Conservation (phyloP, 2,329 filamentous ascomycete genomes). For the Clarireedia sp. region DNA sequence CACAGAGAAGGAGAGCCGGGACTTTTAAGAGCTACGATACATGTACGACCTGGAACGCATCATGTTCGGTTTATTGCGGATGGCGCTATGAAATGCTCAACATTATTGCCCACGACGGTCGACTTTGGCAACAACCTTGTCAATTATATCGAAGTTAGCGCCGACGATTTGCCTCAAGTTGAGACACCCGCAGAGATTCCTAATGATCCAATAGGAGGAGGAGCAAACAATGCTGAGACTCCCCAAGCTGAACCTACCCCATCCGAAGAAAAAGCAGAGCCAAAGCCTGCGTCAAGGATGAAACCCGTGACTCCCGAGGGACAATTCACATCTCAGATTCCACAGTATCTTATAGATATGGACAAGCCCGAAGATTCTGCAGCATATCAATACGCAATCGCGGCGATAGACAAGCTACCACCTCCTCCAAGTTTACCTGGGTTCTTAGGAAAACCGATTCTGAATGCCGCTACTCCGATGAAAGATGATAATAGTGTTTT, state of each 20-base stretch:
- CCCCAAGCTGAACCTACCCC: conserved; percentile 25
- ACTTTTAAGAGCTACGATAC: conserved; percentile 68
- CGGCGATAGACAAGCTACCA: conserved; percentile 70
- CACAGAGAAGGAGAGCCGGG: conserved; percentile 41
- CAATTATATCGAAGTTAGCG: conserved; percentile 92
- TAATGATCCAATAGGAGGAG: conserved; percentile 13
- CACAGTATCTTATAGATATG: conserved; percentile 77
- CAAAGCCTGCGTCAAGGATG: conserved; percentile 37
- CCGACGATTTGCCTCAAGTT: conserved; percentile 54
- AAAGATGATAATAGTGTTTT: conserved; percentile 98
- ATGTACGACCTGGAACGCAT: conserved; percentile 86
- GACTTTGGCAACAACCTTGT: conserved; percentile 97
- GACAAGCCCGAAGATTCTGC: conserved; percentile 76
- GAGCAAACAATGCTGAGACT: conserved; percentile 4
- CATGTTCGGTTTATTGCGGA: conserved; percentile 96
- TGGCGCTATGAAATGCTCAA: conserved; percentile 83
- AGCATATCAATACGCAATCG: conserved; percentile 64
- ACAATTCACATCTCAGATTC: conserved; percentile 66
- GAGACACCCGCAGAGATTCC: conserved; percentile 12
- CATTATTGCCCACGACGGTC: conserved; percentile 83
- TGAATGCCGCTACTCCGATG: conserved; percentile 84
- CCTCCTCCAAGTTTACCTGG: conserved; percentile 79
- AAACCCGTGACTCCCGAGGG: conserved; percentile 49
- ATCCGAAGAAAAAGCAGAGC: conserved; percentile 30
- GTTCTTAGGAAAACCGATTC: conserved; percentile 87